phyloP scores from a whole-genome alignment of 805 yeast species.

The Ogataea polymorpha region DNA sequence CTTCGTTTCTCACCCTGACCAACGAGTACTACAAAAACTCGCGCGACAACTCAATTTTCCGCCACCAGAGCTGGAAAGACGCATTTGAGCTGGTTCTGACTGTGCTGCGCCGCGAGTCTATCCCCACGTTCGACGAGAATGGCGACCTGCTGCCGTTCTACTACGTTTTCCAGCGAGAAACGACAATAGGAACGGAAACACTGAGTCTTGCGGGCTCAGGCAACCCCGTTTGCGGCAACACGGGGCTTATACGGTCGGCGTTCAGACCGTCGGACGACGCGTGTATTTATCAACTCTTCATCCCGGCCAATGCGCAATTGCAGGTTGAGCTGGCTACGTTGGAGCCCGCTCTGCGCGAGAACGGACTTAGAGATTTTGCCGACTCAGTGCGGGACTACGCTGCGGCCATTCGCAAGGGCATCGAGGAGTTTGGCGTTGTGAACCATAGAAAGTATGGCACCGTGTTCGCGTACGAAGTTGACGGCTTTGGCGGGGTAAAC shows the following conservation, averaged over 20 bases:
- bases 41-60: slow-evolving; percentile 44
- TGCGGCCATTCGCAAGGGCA: slow-evolving; percentile 47
- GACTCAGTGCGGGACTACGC: slow-evolving; percentile 37
- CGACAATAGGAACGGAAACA: slow-evolving; percentile 78
- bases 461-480: slow-evolving; percentile 86
- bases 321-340: slow-evolving; percentile 53
- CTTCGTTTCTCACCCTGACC: slow-evolving; percentile 72
- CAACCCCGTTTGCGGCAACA: slow-evolving; percentile 70
- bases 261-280: slow-evolving; percentile 91
- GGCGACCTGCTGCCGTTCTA: slow-evolving; percentile 48
- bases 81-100: slow-evolving; percentile 52
- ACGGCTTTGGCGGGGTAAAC: slow-evolving; percentile 72
- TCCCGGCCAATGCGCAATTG: slow-evolving; percentile 83
- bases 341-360: slow-evolving; percentile 26
- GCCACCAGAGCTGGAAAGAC: slow-evolving; percentile 50
- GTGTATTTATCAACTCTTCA: slow-evolving; percentile 70
- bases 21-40: slow-evolving; percentile 66
- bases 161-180: slow-evolving; percentile 71
- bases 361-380: slow-evolving; percentile 16
- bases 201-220: slow-evolving; percentile 76
- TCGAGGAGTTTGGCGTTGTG: slow-evolving; percentile 61
- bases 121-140: slow-evolving; percentile 53
- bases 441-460: slow-evolving; percentile 67
- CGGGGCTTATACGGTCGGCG: slow-evolving; percentile 76
- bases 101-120: slow-evolving; percentile 57